A percentile compares a stretch with the other conserved stretches of the same genome.
These are phyloP conservation scores for Cordyceps cateniannulata DNA, from an alignment of 2,329 filamentous ascomycete genomes.

Conservation along the genomic window DNA sequence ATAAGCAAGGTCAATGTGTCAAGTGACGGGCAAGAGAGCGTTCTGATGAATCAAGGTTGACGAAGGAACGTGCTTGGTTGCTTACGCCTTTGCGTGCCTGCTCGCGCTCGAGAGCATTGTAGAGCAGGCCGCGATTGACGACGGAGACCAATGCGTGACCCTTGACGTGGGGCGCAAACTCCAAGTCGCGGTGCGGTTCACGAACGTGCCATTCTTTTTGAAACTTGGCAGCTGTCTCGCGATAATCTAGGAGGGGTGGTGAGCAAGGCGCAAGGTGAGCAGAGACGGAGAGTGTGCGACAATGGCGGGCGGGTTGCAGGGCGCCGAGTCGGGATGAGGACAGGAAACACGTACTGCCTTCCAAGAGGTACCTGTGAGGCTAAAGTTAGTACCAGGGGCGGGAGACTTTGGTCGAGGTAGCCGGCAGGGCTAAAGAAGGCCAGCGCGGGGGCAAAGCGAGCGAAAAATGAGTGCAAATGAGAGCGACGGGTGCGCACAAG, in stretches of 20 bases:
- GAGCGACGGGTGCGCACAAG: slow-evolving; percentile 13
- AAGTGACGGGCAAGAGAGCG: not conserved
- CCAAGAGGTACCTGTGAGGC: slow-evolving; percentile 48
- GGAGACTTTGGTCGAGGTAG: not conserved
- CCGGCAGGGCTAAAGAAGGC: slow-evolving; percentile 3
- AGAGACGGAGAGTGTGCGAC: slow-evolving; percentile 6
- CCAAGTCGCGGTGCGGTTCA: slow-evolving; percentile 55
- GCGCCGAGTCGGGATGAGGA: not conserved
- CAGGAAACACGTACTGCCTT: slow-evolving; percentile 49
- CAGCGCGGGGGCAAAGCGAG: not conserved
- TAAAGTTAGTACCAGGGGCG: slow-evolving; percentile 11
- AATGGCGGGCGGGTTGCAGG: not conserved
- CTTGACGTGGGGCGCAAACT: slow-evolving; percentile 59
- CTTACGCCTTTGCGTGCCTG: slow-evolving; percentile 45
- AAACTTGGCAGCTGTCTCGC: slow-evolving; percentile 60
- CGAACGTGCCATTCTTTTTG: slow-evolving; percentile 62
- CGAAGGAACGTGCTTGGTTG: not conserved
- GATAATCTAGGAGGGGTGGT: slow-evolving; percentile 49
- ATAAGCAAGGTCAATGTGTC: too few relatives aligned
- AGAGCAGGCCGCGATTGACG: slow-evolving; percentile 57
- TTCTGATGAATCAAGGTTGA: not conserved
- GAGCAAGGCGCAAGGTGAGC: slow-evolving; percentile 12
- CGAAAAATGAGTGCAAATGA: slow-evolving; percentile 11
- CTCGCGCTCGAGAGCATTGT: slow-evolving; percentile 53
- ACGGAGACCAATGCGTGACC: slow-evolving; percentile 57